Evolutionary conservation across 139 green algal genomes (phyloP), one percentile per base, ranked within the genome.

Genomic region (Chlamydomonas eustigma): DNA sequence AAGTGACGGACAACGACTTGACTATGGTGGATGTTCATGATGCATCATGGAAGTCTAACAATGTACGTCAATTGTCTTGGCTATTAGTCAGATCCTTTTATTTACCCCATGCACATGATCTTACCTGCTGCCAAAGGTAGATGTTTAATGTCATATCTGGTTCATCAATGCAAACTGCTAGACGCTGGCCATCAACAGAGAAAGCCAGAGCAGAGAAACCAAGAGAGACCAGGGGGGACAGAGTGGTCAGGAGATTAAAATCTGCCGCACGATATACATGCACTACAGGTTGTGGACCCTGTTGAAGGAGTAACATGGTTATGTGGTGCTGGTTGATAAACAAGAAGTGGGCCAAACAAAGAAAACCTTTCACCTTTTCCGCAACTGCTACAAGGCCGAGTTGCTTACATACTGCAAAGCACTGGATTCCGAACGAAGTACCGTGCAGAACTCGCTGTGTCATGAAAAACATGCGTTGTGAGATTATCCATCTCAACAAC

Each of bases 121-220:
- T 32, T 58, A 80, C 80, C 76, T 80, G 74, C 1, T 52, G 73
- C 80, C 80, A 85, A 1, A 37, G 2, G 50, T 80, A 78, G 1
- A 85, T 58, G 30, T 66, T 64, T 22, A 85, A 25, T 1, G 32
- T 70, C 37, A 58, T 63, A 66, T 85, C 51, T 1, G 80, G 80
- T 36, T 82, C 80, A 30, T 80, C 80, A 1, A 50, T 63, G 33
- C 76, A 82, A 8, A 85, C 73, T 24, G 39, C 80, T 39, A 85
- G 67, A 18, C 76, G 73, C 73, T 78, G 50, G 28, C 76, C 80
- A 50, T 85, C 80, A 0, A 33, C 50, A 31, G 76, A 82, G 51
- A 85, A 77, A 35, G 64, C 76, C n/a, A 85, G 35, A 0, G 71
- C 67, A 2, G 74, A 74, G 34, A 68, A 68, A 25, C 74, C 74